These are phyloP conservation scores for Debaryomycetaceae sp. DNA, from an alignment of 1,139 yeast species.

Conservation along the genomic window DNA sequence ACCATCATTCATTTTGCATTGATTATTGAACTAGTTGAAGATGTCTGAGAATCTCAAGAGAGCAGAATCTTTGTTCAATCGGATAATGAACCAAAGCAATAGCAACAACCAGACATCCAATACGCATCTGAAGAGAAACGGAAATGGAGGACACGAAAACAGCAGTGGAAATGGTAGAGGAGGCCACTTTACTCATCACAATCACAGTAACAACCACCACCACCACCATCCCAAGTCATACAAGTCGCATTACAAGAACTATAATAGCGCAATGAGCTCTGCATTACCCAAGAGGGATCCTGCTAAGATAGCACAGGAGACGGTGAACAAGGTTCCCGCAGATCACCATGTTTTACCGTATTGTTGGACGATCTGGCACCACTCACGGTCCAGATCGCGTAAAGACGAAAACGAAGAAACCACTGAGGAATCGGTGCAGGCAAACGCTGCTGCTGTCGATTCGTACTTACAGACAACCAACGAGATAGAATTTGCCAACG, in stretches of 20 bases:
- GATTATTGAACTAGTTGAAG: neutral
- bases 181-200: neutral
- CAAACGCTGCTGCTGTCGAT: slow-evolving; percentile 28
- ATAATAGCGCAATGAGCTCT: slow-evolving; percentile 14
- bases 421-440: slow-evolving; percentile 7
- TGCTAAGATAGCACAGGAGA: slow-evolving; percentile 29
- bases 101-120: slow-evolving; percentile 8
- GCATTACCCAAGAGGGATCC: slow-evolving; percentile 38
- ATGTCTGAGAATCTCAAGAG: slow-evolving; percentile 51
- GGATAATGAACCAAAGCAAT: slow-evolving; percentile 43
- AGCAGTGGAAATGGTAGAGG: neutral
- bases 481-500: slow-evolving; percentile 32
- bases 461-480: slow-evolving; percentile 41
- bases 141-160: neutral
- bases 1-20: neutral
- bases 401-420: slow-evolving; percentile 16
- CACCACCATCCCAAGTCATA: slow-evolving; percentile 7
- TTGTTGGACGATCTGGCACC: slow-evolving; percentile 52
- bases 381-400: slow-evolving; percentile 30
- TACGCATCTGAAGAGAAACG: neutral
- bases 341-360: slow-evolving; percentile 43
- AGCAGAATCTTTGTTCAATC: slow-evolving; percentile 48
- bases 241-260: slow-evolving; percentile 8
- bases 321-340: slow-evolving; percentile 25
- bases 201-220: neutral